These are phyloP conservation scores for Phaeotremella fagi DNA, from an alignment of 768 basidiomycete genomes.

Conservation along the genomic window DNA sequence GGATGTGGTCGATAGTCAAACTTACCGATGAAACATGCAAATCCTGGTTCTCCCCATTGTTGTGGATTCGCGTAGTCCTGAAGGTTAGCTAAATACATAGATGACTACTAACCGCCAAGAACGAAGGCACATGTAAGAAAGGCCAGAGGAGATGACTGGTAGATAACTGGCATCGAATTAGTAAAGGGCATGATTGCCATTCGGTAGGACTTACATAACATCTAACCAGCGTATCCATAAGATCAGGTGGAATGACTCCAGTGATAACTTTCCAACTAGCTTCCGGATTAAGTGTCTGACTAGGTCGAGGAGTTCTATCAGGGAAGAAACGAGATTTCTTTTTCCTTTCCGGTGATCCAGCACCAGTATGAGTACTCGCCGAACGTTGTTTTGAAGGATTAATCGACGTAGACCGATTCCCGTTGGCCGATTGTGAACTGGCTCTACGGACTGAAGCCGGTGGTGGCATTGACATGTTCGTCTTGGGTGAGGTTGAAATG, in stretches of 20 bases:
- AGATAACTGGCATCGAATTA: conserved; percentile 65
- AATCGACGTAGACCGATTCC: conserved; percentile 10
- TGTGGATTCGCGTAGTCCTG: conserved; percentile 89
- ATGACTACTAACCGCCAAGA: conserved; percentile 60
- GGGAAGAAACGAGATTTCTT: conserved; percentile 60
- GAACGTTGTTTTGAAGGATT: conserved; percentile 18
- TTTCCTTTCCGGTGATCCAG: neutral
- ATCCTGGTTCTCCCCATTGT: conserved; percentile 94
- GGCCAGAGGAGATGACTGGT: conserved; percentile 91
- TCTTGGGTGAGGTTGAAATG: conserved; percentile 32
- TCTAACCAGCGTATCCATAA: conserved; percentile 79
- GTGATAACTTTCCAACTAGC: conserved; percentile 82
- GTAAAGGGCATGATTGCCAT: conserved; percentile 17
- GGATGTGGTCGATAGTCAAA: neutral
- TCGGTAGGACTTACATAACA: conserved; percentile 26
- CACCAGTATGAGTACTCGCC: neutral
- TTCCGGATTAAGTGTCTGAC: conserved; percentile 75
- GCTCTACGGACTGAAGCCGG: conserved; percentile 1
- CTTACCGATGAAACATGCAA: conserved; percentile 70
- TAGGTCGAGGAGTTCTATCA: conserved; percentile 65
- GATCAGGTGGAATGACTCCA: conserved; percentile 74
- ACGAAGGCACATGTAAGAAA: conserved; percentile 85
- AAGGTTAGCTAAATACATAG: neutral
- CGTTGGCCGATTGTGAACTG: conserved; percentile 9
- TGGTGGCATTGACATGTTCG: neutral